phyloP scores from a whole-genome alignment of 2,329 filamentous ascomycete genomes.

The Drechslerella stenobrocha region DNA sequence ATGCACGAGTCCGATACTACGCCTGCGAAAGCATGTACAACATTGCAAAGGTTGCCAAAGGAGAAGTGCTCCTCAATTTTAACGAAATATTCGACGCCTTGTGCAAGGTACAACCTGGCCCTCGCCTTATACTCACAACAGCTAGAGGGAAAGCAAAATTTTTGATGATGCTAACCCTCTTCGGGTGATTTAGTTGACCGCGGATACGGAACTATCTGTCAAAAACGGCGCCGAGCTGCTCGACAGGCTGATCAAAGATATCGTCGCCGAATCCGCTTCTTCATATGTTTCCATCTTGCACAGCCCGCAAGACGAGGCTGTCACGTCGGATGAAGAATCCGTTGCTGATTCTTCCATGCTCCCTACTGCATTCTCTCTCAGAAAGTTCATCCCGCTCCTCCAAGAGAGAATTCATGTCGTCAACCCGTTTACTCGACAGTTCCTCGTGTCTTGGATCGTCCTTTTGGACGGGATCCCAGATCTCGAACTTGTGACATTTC shows the following conservation, averaged over 20 bases:
- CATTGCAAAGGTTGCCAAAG: conserved; percentile 98
- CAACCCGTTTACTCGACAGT: conserved; percentile 91
- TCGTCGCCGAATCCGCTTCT: conserved; percentile 53
- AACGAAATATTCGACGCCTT: conserved; percentile 98
- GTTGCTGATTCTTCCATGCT: conserved; percentile 58
- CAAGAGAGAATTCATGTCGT: conserved; percentile 92
- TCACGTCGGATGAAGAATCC: conserved; percentile 56
- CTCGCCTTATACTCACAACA: not conserved
- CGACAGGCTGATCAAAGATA: conserved; percentile 72
- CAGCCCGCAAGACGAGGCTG: conserved; percentile 53
- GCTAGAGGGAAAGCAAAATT: not conserved
- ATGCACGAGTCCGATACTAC: conserved; percentile 94
- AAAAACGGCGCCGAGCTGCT: conserved; percentile 97
- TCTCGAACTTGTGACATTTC: conserved; percentile 85
- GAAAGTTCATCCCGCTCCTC: conserved; percentile 85
- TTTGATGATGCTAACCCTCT: not conserved
- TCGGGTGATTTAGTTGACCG: conserved; percentile 69
- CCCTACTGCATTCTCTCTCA: conserved; percentile 87
- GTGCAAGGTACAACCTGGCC: conserved; percentile 78
- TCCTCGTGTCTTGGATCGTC: conserved; percentile 94
- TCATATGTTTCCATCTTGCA: conserved; percentile 92
- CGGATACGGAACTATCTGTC: conserved; percentile 92
- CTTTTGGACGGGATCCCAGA: conserved; percentile 95
- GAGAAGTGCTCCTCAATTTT: conserved; percentile 94
- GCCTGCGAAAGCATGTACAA: conserved; percentile 99